A percentile compares a stretch with the other conserved stretches of the same genome.
Conservation (phyloP, 257 asterid genomes). For the Schizonepeta tenuifolia region DNA sequence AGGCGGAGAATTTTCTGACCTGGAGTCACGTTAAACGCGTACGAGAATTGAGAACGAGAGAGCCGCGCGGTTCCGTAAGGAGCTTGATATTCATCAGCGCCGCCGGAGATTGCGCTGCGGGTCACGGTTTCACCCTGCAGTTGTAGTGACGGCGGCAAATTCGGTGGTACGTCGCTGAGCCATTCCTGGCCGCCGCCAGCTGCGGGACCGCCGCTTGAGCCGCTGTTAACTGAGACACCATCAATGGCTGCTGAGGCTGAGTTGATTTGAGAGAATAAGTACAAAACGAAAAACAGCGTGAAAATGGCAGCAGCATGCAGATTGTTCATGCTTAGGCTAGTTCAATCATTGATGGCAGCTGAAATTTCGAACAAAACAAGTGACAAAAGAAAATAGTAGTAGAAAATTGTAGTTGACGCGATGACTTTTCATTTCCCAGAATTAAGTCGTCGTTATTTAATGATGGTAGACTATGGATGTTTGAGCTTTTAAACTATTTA, state of each 20-base stretch:
- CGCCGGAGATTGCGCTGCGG: neutral
- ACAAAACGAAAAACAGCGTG: neutral
- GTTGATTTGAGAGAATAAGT: neutral
- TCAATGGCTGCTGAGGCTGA: neutral
- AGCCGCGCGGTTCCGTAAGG: neutral
- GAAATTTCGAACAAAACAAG: neutral
- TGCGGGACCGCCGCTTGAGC: neutral
- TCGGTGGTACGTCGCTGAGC: neutral
- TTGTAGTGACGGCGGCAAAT: neutral
- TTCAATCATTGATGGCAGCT: neutral
- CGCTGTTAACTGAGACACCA: neutral
- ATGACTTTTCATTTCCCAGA: neutral
- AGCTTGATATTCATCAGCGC: neutral
- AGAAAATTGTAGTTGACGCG: neutral
- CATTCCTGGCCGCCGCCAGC: neutral
- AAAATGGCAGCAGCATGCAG: neutral
- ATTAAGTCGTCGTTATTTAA: neutral
- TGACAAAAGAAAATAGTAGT: neutral
- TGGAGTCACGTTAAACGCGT: neutral
- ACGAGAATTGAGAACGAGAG: neutral
- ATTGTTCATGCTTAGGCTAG: neutral
- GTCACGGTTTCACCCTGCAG: neutral
- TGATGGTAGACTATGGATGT: too few species aligned
- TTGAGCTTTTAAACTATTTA: too few species aligned
- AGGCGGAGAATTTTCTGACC: constrained; percentile 14